Base-by-base conservation (phyloP, 331 rosid genomes). In the Pyrus hybrid region DNA sequence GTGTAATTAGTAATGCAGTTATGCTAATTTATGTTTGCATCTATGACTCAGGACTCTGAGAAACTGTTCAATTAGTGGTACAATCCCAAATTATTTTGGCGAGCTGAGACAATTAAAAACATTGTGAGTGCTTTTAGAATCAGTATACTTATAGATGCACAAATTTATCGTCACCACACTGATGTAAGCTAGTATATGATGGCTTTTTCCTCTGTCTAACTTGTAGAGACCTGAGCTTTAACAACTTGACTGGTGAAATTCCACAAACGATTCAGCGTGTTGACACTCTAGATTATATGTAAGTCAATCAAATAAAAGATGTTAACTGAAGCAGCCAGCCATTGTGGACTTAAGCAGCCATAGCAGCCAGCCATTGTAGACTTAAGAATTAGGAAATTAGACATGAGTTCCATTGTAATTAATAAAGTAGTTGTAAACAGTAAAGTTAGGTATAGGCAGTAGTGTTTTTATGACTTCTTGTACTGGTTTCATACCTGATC, bases 211-310 rank as follows among this genome's bases (percentile, higher is more conserved):
- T 70, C 4, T n/a, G n/a, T 6, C 80, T 74, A 70, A n/a, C n/a
- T n/a, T 37, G 22, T 72, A 92, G 96, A 79, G 97, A 92, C 81
- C 67, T 92, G 73, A 92, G 97, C 86, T 92, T 83, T 82, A 92
- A 92, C 81, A 79, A 26, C 72, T 76, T 92, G 79, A 90, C 76
- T 7, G 92, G 91, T 79, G 10, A 74, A 76, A 75, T 92, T 77
- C 97, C 93, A 28, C 16, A 8, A 1, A 61, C 84, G 6, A 17
- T 88, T 79, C 17, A 69, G 69, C 32, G 17, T 64, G 71, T 68
- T 18, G 57, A 0, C 8, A 6, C n/a, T 9, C 2, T 88, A 23
- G 16, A 63, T 66, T 74, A 14, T 70, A 17, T 92, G 96, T 92
- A 81, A 86, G 97, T 60, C 49, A 14, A 67, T 12, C 14, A 13